Conservation (phyloP, 768 basidiomycete genomes). For the Kwoniella heveanensis region DNA sequence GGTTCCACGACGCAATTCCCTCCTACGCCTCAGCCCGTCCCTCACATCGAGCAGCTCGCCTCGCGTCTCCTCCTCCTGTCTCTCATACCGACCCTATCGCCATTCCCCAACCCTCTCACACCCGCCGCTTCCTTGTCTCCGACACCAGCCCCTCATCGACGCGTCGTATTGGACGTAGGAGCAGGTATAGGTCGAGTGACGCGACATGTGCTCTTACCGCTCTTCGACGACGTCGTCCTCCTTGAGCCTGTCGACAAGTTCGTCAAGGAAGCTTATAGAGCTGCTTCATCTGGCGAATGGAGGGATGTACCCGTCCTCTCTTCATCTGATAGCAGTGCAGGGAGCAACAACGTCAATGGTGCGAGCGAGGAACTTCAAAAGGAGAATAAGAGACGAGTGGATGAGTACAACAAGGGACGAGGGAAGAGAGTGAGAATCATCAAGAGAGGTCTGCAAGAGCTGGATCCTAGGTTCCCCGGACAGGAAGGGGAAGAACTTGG, state of each 20-base stretch:
- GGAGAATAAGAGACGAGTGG: slow-evolving; percentile 27
- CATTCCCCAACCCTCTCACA: slow-evolving; percentile 71
- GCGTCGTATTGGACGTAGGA: slow-evolving; percentile 81
- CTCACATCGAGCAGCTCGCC: slow-evolving; percentile 84
- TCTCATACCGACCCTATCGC: slow-evolving; percentile 75
- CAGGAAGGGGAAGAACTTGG: slow-evolving; percentile 61
- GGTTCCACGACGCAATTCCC: no score
- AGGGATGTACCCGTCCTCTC: slow-evolving; percentile 28
- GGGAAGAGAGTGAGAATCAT: slow-evolving; percentile 62
- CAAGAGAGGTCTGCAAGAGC: slow-evolving; percentile 74
- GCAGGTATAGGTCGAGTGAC: slow-evolving; percentile 95
- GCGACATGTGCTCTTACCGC: slow-evolving; percentile 79
- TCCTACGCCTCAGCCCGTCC: slow-evolving; percentile 79
- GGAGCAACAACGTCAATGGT: no score
- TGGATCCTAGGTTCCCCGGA: slow-evolving; percentile 67
- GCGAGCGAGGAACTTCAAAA: slow-evolving; percentile 14
- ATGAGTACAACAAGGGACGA: slow-evolving; percentile 55
- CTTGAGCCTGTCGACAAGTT: slow-evolving; percentile 84
- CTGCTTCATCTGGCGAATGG: slow-evolving; percentile 40
- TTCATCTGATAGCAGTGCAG: no score
- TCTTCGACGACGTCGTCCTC: slow-evolving; percentile 82
- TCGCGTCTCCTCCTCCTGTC: slow-evolving; percentile 84
- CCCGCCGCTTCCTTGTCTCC: slow-evolving; percentile 50
- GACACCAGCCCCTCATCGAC: slow-evolving; percentile 54
- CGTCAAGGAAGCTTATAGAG: slow-evolving; percentile 63